Evolutionary conservation across 495 filamentous ascomycete species (phyloP), one percentile per base, ranked within the genome.

Genomic region (Penicillium diatomitis): DNA sequence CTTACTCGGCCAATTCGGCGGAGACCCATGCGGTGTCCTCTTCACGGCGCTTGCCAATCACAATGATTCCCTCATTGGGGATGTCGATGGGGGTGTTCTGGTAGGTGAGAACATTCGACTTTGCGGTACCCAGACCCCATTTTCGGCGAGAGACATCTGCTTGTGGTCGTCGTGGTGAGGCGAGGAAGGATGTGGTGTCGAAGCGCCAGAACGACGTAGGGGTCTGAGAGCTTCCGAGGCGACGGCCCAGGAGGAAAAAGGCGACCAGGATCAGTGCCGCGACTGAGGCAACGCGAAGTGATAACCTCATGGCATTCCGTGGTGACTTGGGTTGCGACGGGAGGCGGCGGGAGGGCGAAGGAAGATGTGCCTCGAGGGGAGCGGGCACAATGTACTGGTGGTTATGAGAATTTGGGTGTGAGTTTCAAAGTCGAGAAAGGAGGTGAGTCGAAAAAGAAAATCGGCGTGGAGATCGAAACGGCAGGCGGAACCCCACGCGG

Each of bases 261-360:
- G 61, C 45, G 49, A 67, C 34, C 52, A 71, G 54, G 34, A 71
- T 56, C 39, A 71, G 58, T 62, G 53, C 59, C 57, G 53, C 49
- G 38, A 55, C 58, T 42, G 54, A 49, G 60, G 63, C 60, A 56
- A 70, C 47, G 49, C 66, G 64, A 52, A 64, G 47, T 61, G 70
- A 65, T 56, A 68, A 42, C 64, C 65, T 67, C 69, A 71, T 70
- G 52, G 66, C 71, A 74, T 72, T 49, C 55, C 66, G 51, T 54
- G 52, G 46, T 57, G 30, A 40, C 6, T 41, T 20, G 20, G 20
- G 20, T 20, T 20, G 0, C 20, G 20, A 20, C 20, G 20, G 20
- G 20, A 20, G 20, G 20, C 20, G 20, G 20, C 20, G 20, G 20
- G 20, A 20, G 20, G 20, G 20, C 20, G 2, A 20, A 2, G 2